Evolutionary conservation across 169 alveolate genomes (phyloP).

Genomic region (Sarcocystis neurona): DNA sequence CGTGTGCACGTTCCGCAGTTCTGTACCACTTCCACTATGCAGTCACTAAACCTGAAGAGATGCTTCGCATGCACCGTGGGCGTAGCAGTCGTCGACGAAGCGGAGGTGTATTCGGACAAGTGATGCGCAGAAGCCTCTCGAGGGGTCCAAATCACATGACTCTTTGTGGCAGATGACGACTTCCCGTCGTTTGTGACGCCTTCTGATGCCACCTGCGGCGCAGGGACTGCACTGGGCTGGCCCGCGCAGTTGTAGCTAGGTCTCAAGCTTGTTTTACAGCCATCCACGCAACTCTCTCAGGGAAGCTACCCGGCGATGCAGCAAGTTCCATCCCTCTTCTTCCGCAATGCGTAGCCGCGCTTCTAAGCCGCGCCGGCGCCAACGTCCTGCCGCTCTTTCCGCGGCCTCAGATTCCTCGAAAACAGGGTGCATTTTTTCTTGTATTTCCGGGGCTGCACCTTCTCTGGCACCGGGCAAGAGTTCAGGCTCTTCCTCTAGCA

Average conservation of each 20-base stretch:
- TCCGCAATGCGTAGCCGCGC: conserved; percentile 20
- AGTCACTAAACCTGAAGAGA: too few species aligned
- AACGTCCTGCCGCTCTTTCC: background rate
- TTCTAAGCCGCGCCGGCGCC: conserved; percentile 12
- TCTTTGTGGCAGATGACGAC: too few species aligned
- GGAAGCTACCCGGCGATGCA: conserved; percentile 57
- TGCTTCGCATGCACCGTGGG: too few species aligned
- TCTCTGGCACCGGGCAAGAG: background rate
- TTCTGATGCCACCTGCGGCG: too few species aligned
- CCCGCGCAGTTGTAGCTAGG: background rate
- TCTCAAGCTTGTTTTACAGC: conserved; percentile 27
- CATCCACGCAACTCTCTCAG: conserved; percentile 42
- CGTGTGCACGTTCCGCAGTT: too few species aligned
- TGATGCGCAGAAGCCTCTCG: too few species aligned
- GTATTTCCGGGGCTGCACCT: background rate
- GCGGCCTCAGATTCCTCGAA: background rate
- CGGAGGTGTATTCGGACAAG: too few species aligned
- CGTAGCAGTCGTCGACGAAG: too few species aligned
- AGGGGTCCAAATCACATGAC: too few species aligned
- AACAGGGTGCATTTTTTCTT: background rate
- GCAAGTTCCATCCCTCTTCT: conserved; percentile 61
- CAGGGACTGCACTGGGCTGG: too few species aligned
- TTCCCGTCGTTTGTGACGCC: too few species aligned
- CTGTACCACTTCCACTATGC: too few species aligned
- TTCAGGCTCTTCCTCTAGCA: background rate